Evolutionary conservation across 2,329 filamentous ascomycete genomes (phyloP), one percentile per base, ranked within the genome.

Genomic region (Colletotrichum lentis): DNA sequence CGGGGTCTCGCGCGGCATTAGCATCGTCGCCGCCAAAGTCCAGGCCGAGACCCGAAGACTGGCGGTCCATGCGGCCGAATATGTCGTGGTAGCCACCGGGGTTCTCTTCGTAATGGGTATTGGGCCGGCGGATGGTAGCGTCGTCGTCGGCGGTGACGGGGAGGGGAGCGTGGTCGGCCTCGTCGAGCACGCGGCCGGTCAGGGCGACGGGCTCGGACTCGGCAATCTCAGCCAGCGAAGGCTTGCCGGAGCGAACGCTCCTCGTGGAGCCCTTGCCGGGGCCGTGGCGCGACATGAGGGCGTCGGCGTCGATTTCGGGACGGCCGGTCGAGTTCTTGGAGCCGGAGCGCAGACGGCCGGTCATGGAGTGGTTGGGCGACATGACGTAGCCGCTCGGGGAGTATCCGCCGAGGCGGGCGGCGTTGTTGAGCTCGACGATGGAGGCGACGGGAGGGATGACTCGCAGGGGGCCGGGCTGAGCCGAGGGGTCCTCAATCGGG

Each of bases 351-450:
- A 85, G 79, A 31, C 84, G 82, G 71, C 82, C 83, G 4, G 86
- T 88, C 39, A 91, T 77, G 3, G 90, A 91, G 43, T 87, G 84
- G 50, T 82, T 85, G 0, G 90, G 90, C 49, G 89, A 91, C 79
- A 90, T 88, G 70, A 92, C 80, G 77, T 87, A 91, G 22, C 84
- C 90, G 44, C 82, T 86, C 1, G 90, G 89, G 27, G 90, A 91
- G 77, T 91, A 92, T 37, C 90, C 90, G 35, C 90, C 90, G 75
- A 87, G 85, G 56, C 90, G 84, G 14, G 90, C 90, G 39, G 86
- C 83, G 70, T 79, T 87, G 75, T 92, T 92, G 43, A 89, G 85
- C 62, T 91, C 90, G 59, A 92, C 83, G 69, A 92, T 91, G n/a
- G 90, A 91, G 71, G 81, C 79, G 35, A 82, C 77, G 56, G 81